Evolutionary conservation across 805 yeast genomes (phyloP), one percentile per base, ranked within the genome.

Genomic region (Candida insectorum): DNA sequence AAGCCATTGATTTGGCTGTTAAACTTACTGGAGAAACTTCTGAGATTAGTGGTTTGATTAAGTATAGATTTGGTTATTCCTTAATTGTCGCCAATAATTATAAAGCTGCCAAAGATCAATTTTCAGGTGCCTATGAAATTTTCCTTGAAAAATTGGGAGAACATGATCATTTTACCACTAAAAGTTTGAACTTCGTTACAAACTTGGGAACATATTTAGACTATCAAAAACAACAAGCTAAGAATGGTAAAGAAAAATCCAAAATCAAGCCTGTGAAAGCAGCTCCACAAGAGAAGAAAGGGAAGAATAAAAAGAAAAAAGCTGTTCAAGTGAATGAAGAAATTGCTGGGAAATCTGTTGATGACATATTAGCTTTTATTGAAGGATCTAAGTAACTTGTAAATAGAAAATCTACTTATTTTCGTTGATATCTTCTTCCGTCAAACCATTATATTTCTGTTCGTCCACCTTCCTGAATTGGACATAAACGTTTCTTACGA

Each of bases 331-430:
- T 34, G 17, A 24, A 47, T 41, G 33, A 52, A 49, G 37, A 73
- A 22, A 65, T 84, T 40, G 80, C 84, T 6, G 60, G 66, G 34
- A 73, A 79, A 56, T 77, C 86, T 13, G 73, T 85, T 33, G 91
- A 82, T 34, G 94, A 83, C 39, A 69, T 85, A 39, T 62, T 85
- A 59, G 68, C 70, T 40, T 85, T 77, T 51, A 81, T 85, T 49
- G 82, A 80, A 54, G 91, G 91, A 18, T 12, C 27, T 21, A 8
- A 20, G 11, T 8, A 20, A 5, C 16, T 12, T 29, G 32, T 29
- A 29, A 29, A 29, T 29, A 29, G 18, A 29, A 20, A 11, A n/a
- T n/a, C n/a, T n/a, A n/a, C n/a, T n/a, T n/a, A n/a, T n/a, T n/a
- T n/a, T 6, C 23, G 26, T 43, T 40, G 14, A 40, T 31, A 25